Evolutionary conservation across 129 eudicot genomes (phyloP).

Genomic region (Smallanthus sonchifolius): DNA sequence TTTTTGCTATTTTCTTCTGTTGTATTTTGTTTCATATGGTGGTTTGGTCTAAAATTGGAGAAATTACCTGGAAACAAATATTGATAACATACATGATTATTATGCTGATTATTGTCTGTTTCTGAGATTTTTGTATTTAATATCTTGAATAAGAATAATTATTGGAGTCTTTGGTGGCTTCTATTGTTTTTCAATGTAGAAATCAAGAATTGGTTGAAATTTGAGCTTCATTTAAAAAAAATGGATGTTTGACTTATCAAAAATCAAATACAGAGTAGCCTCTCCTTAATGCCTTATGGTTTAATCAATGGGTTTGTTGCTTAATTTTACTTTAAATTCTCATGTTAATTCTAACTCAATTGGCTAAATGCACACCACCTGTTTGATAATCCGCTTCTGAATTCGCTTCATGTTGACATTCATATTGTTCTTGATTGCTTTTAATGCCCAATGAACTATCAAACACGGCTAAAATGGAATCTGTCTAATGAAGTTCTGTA

Average conservation of each 20-base stretch:
- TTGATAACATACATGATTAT: slow-evolving; percentile 28
- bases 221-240: slow-evolving; percentile 12
- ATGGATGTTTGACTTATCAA: slow-evolving; percentile 26
- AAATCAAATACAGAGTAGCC: slow-evolving; percentile 23
- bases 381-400: slow-evolving; percentile 16
- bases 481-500: not conserved
- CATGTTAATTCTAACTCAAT: not conserved
- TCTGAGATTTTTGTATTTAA: slow-evolving; percentile 5
- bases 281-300: slow-evolving; percentile 11
- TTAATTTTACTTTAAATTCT: slow-evolving; percentile 14
- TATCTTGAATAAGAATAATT: slow-evolving; percentile 15
- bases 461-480: not conserved
- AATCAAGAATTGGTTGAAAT: slow-evolving; percentile 26
- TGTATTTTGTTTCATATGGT: slow-evolving; percentile 10
- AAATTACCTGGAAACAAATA: slow-evolving; percentile 29
- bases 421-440: slow-evolving; percentile 14
- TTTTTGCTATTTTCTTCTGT: slow-evolving; percentile 16
- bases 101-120: slow-evolving; percentile 38
- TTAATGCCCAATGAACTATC: not conserved
- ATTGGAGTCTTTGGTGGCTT: slow-evolving; percentile 7
- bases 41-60: slow-evolving; percentile 21
- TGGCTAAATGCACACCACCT: slow-evolving; percentile 26
- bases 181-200: slow-evolving; percentile 16
- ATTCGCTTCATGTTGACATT: slow-evolving; percentile 1
- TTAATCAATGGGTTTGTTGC: slow-evolving; percentile 20